Percentiles rank a stretch among this genome's conserved stretches.
These are phyloP conservation scores for Aspergillus sp. DNA, from an alignment of 2,329 filamentous ascomycete species.

Conservation along the genomic window DNA sequence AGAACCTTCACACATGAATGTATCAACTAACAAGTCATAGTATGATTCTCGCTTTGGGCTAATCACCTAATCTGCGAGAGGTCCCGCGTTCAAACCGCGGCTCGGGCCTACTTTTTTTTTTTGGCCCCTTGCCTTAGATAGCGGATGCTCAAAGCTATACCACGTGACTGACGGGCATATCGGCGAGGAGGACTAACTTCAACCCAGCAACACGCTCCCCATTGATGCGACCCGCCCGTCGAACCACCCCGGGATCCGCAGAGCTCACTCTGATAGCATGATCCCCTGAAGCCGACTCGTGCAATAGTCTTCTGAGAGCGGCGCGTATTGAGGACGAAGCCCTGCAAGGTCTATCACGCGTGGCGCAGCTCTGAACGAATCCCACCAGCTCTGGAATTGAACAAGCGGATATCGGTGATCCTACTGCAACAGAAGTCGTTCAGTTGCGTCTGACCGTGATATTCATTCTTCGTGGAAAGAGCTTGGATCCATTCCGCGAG, in stretches of 20 bases:
- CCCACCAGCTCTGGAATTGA: not conserved
- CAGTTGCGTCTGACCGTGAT: not conserved
- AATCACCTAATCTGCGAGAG: not conserved
- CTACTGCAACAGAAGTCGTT: no score
- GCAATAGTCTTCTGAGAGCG: not conserved
- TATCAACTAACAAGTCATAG: not conserved
- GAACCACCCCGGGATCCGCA: not conserved
- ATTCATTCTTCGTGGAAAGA: not conserved
- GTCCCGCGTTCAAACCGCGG: not conserved
- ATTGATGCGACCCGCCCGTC: not conserved
- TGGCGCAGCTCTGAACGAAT: not conserved
- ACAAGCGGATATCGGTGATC: no score
- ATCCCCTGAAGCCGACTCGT: not conserved
- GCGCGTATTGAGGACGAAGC: constrained; percentile 1
- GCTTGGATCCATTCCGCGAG: no score
- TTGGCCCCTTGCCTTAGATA: no score
- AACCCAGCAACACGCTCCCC: not conserved
- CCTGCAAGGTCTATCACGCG: not conserved
- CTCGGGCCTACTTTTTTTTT: no score
- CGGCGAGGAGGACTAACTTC: not conserved
- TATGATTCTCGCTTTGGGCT: not conserved
- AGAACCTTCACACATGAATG: no score
- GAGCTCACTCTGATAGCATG: not conserved
- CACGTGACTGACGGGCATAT: not conserved
- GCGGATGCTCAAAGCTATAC: not conserved